Evolutionary conservation across 129 eudicot species (phyloP), one percentile per base, ranked within the genome.

Genomic region (Sambucus nigra): DNA sequence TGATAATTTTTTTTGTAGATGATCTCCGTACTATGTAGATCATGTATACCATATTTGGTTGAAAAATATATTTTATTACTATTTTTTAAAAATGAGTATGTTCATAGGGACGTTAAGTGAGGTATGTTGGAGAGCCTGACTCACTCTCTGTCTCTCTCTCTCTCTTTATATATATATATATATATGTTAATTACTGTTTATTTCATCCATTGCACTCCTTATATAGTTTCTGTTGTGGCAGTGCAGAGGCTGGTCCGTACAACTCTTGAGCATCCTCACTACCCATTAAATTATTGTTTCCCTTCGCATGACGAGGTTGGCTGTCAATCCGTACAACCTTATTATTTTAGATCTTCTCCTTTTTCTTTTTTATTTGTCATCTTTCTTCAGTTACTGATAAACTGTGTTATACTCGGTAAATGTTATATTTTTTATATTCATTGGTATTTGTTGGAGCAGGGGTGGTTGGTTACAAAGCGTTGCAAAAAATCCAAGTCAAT

Each of bases 241-340:
- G 32, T 77, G 82, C 94, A 91, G 99, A 83, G 53, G 74, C 69
- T 92, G 70, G 83, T 92, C 17, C 79, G 82, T 55, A 58, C 82
- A 77, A 92, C 99, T 15, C 50, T 80, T 42, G 94, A 76, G 67
- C 99, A 92, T 64, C 96, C 84, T 67, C 87, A 53, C 17, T 92
- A 92, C 50, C 80, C 87, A 23, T 50, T 58, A 31, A 76, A 69
- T 38, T 92, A 82, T 67, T 67, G 80, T 25, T 78, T 92, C 72
- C 99, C 99, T 31, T 80, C 94, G n/a, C 71, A 86, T 28, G 87
- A 92, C 49, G 91, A 86, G 99, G 99, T 86, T 42, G 11, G 70
- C 31, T 32, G 21, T 40, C 12, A 35, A 35, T 35, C 42, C 6
- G 13, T 7, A 16, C 8, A 51, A 7, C 15, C 8, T 22, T 20